Evolutionary conservation across 2,329 filamentous ascomycete species (phyloP).

Genomic region (Penicillium paneum): DNA sequence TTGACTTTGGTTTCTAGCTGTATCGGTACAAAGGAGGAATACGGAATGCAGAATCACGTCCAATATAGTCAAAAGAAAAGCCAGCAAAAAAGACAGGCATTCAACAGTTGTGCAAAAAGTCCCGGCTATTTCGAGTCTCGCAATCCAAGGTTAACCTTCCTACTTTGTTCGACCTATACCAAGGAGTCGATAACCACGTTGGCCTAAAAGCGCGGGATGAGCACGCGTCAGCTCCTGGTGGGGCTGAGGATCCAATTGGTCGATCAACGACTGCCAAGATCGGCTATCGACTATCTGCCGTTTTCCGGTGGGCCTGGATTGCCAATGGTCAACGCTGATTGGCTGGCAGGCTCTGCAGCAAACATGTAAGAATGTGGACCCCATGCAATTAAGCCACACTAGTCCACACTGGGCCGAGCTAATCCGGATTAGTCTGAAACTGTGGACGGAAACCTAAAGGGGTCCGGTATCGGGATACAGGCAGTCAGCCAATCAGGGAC

Average conservation of each 20-base stretch:
- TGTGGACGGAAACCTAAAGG: not conserved
- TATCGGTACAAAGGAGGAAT: no score
- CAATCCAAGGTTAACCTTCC: slow-evolving; percentile 2
- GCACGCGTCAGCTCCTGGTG: slow-evolving; percentile 37
- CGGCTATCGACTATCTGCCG: slow-evolving; percentile 43
- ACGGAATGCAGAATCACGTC: no score
- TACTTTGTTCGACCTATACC: slow-evolving; percentile 1
- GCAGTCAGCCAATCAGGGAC: slow-evolving; percentile 8
- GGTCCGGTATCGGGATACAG: slow-evolving; percentile 19
- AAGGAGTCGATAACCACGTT: slow-evolving; percentile 14
- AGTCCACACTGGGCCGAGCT: not conserved
- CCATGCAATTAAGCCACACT: slow-evolving; percentile 2
- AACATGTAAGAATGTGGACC: slow-evolving; percentile 22
- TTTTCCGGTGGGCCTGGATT: slow-evolving; percentile 15
- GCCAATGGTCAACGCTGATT: not conserved
- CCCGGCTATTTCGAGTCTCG: not conserved
- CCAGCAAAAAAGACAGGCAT: no score
- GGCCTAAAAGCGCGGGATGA: slow-evolving; percentile 21
- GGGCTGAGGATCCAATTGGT: slow-evolving; percentile 25
- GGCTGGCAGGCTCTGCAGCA: slow-evolving; percentile 15
- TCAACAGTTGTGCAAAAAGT: not conserved
- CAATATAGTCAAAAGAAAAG: not conserved
- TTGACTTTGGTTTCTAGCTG: no score
- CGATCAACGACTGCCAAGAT: slow-evolving; percentile 33
- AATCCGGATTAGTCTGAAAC: not conserved